Conservation (phyloP, 441 rosid genomes). For the Gossypium davidsonii region DNA sequence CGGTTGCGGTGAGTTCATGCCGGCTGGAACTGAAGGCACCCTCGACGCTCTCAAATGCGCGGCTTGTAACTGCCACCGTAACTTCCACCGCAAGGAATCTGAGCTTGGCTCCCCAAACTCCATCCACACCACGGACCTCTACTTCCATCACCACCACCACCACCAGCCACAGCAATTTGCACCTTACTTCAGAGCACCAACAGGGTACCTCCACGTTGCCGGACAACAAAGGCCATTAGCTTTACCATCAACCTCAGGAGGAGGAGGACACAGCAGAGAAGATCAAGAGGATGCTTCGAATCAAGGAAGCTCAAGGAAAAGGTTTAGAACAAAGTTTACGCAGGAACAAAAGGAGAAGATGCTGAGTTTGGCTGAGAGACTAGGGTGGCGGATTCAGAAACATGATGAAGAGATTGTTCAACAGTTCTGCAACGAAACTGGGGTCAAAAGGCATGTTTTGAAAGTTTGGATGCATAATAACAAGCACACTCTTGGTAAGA, state of each 20-base stretch:
- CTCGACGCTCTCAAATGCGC: constrained; percentile 47
- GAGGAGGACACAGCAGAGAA: constrained; percentile 28
- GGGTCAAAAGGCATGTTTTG: constrained; percentile 51
- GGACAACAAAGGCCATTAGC: constrained; percentile 34
- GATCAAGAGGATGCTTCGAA: constrained; percentile 36
- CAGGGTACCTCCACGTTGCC: constrained; percentile 39
- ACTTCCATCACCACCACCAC: constrained; percentile 20
- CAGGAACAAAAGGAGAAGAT: constrained; percentile 62
- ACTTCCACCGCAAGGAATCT: constrained; percentile 37
- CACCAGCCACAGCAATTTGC: constrained; percentile 33
- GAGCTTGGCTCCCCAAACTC: constrained; percentile 24
- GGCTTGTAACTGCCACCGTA: constrained; percentile 50
- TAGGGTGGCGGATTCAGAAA: constrained; percentile 68
- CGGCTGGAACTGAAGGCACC: constrained; percentile 41
- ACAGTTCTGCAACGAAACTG: constrained; percentile 52
- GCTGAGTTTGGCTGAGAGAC: constrained; percentile 50
- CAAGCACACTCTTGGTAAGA: constrained; percentile 71
- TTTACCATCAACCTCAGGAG: constrained; percentile 36
- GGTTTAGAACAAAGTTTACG: constrained; percentile 57
- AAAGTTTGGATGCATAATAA: constrained; percentile 79
- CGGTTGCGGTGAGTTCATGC: constrained; percentile 53
- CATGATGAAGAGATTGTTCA: constrained; percentile 57
- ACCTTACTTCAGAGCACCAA: constrained; percentile 34
- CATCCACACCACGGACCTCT: constrained; percentile 16
- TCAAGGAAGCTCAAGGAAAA: constrained; percentile 36